Conservation (phyloP, 495 filamentous ascomycete genomes). For the Podospora bellae-mahoneyi region DNA sequence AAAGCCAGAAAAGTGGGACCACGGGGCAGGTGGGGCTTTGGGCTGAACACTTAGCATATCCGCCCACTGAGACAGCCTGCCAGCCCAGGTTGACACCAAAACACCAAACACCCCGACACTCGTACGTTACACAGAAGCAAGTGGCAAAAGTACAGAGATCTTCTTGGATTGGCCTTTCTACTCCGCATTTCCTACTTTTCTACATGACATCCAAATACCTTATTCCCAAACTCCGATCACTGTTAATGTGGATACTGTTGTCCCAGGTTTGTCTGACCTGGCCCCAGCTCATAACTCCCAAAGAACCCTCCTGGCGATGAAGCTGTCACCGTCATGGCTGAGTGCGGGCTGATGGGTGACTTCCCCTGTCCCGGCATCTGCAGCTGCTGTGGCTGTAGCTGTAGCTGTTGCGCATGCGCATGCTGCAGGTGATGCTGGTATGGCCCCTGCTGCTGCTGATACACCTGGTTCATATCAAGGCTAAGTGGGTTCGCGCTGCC, state of each 20-base stretch:
- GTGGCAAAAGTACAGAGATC: too few species aligned
- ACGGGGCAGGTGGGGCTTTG: not conserved
- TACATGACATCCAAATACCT: too few species aligned
- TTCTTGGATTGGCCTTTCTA: too few species aligned
- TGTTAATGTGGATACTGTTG: not conserved
- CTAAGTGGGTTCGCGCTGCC: not conserved
- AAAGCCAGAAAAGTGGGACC: not conserved
- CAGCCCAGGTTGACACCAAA: too few species aligned
- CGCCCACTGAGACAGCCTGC: too few species aligned
- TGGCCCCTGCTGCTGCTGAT: slow-evolving; percentile 3
- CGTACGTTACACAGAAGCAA: too few species aligned
- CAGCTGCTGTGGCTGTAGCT: not conserved
- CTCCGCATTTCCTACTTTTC: too few species aligned
- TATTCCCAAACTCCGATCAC: not conserved
- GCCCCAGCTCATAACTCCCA: not conserved
- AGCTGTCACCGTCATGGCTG: not conserved
- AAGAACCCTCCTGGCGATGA: not conserved
- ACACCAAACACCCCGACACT: too few species aligned
- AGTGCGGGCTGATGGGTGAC: not conserved
- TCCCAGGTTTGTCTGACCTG: not conserved
- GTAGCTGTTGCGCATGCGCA: not conserved
- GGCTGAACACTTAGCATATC: not conserved
- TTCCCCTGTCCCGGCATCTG: slow-evolving; percentile 2
- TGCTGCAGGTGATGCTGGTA: not conserved
- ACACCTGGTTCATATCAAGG: not conserved